Base-by-base conservation (phyloP, 192 early-diverging fungal species). In the Backusella liffmaniae region DNA sequence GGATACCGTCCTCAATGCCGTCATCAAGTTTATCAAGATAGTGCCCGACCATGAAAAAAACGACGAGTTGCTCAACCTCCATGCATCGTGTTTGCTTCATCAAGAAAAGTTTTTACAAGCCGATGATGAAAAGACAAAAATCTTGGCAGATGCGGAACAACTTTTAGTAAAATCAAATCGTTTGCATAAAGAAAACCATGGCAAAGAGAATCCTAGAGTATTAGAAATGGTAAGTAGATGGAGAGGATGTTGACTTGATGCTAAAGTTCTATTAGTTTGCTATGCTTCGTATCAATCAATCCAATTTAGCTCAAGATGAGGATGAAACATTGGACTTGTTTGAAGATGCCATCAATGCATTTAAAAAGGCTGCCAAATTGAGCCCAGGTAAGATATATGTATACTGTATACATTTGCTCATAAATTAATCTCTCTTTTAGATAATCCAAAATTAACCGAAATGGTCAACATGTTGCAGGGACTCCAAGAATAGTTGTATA, bases 291-390 rank as follows among this genome's bases (percentile, higher is more conserved):
- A n/a, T 81, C 18, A 66, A 74, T 32, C 59, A 74, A 74, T 74
- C 76, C 30, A 77, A 74, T 36, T 41, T 59, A 34, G 67, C 49
- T 2, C 73, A 74, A 12, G 76, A 77, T 35, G 80, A 81, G 18
- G 80, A 81, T 26, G 37, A 81, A 42, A 53, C 77, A 5, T 41
- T 81, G 21, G 73, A 74, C 23, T 42, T 70, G n/a, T 81, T 70
- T 72, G 67, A 77, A 21, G 76, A 81, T 32, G 76, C 80, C 18
- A 70, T 77, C 8, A 69, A 74, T 30, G 30, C 68, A 41, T 81
- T 77, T 59, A 77, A 81, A 41, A 71, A 72, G 35, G 76, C 76
- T n/a, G 56, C 74, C 2, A 72, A 74, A 23, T 53, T 79, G 6
- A 37, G 68, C 36, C 77, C 77, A 73, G 77, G 77, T 79, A 74